Evolutionary conservation across 371 early-diverging fungal species (phyloP), one percentile per base, ranked within the genome.

Genomic region (Rhizopus microsporus): DNA sequence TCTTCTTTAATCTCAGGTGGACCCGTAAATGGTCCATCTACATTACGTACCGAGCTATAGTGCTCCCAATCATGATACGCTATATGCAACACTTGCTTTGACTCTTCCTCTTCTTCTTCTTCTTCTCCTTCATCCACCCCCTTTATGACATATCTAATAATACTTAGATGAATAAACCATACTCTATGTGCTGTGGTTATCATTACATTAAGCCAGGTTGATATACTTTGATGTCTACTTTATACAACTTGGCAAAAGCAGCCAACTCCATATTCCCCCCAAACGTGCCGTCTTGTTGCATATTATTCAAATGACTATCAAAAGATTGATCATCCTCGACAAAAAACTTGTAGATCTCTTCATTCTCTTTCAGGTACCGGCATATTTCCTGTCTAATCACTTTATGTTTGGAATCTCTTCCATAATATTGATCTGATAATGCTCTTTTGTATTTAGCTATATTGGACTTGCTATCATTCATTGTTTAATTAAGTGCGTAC

Each of bases 61-160:
- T 93, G 94, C 59, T 93, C 93, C 87, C 91, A 92, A 40, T 84
- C 84, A 61, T 92, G 92, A 66, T 91, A 91, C 72, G 90, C 91
- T 37, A 94, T 86, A 68, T 94, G 93, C 50, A 91, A 67, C 5
- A 71, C 60, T 10, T 77, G 78, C 23, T 56, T 57, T 8, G 66
- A 68, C n/a, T 77, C 71, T 9, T 65, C 63, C 10, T 68, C 57
- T n/a, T 71, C 54, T 23, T 72, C 60, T 0, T 62, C 66, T 10
- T 68, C 69, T 47, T 65, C 74, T 51, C 66, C 69, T 7, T 57
- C 63, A 50, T 76, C 75, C 0, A 67, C 66, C 0, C 86, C 88
- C 52, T 79, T 76, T 39, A 92, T 88, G 29, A 90, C 76, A 82
- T 85, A 93, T 29, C 79, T 75, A 39, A n/a, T 17, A 23, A 54